phyloP scores from a whole-genome alignment of 2,329 filamentous ascomycete species.

The Verticillium nonalfalfae region DNA sequence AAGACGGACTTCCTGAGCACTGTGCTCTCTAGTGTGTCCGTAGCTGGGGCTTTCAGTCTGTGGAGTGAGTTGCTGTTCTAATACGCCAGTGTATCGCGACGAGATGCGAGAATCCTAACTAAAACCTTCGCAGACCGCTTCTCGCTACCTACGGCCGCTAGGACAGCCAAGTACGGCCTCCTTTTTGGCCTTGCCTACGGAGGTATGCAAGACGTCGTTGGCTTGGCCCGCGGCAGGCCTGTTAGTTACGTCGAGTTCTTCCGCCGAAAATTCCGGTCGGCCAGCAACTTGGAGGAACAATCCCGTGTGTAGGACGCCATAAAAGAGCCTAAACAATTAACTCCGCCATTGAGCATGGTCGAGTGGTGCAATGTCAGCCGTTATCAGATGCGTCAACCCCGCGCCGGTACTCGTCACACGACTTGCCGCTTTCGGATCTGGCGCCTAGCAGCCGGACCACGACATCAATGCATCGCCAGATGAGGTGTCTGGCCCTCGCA shows the following conservation, averaged over 20 bases:
- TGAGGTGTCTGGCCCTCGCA: background rate
- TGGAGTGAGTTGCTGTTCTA: conserved; percentile 56
- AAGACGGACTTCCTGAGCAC: conserved; percentile 74
- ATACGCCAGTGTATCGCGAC: conserved; percentile 1
- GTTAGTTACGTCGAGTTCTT: conserved; percentile 70
- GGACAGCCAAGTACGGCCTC: conserved; percentile 75
- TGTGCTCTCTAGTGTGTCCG: conserved; percentile 73
- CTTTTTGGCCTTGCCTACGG: conserved; percentile 76
- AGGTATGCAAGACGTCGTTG: conserved; percentile 69
- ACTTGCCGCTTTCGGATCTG: background rate
- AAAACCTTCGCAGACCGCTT: conserved; percentile 57
- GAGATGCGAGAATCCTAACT: background rate
- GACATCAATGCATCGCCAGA: background rate
- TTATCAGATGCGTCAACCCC: background rate
- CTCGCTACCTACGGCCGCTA: conserved; percentile 66
- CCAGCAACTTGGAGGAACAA: background rate
- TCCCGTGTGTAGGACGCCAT: background rate
- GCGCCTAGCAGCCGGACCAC: background rate
- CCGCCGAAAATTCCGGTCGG: conserved; percentile 16
- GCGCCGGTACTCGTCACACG: background rate
- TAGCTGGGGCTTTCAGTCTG: conserved; percentile 80
- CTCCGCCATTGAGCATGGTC: background rate
- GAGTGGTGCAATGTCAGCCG: background rate
- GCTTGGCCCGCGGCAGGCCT: conserved; percentile 61
- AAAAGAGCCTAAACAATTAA: background rate